Conservation (phyloP, 805 yeast genomes). For the Saccharomycopsis sp. region DNA sequence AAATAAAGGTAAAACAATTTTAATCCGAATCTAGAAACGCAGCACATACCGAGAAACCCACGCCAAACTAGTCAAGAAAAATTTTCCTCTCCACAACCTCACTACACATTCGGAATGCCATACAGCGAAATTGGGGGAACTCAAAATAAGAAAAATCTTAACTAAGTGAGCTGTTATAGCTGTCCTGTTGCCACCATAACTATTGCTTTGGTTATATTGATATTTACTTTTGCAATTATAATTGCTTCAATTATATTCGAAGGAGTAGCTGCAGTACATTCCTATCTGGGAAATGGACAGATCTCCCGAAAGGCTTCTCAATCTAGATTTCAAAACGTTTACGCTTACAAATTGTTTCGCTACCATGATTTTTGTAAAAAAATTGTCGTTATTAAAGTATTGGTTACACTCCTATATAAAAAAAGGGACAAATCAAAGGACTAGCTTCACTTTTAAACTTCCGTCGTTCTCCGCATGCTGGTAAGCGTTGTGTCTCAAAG, state of each 20-base stretch:
- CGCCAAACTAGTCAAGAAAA: not conserved
- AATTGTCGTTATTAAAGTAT: not conserved
- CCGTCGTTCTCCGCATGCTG: not conserved
- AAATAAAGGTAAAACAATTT: not conserved
- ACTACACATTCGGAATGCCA: not conserved
- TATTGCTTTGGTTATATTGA: too few relatives aligned
- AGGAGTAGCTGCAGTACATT: too few relatives aligned
- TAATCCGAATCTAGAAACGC: not conserved
- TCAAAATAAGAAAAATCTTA: too few relatives aligned
- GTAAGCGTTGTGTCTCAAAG: not conserved
- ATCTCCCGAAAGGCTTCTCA: too few relatives aligned
- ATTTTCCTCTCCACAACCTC: not conserved
- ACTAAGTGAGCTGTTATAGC: too few relatives aligned
- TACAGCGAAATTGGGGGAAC: not conserved
- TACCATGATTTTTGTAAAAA: not conserved
- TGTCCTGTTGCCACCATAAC: too few relatives aligned
- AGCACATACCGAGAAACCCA: not conserved
- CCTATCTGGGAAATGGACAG: too few relatives aligned
- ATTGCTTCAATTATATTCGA: too few relatives aligned
- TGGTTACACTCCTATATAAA: not conserved
- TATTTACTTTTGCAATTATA: too few relatives aligned
- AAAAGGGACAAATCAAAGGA: not conserved
- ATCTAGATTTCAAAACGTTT: not conserved
- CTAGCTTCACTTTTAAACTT: not conserved
- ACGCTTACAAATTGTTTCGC: too few relatives aligned